phyloP scores from a whole-genome alignment of 805 yeast species.

The Candida vaughaniae region DNA sequence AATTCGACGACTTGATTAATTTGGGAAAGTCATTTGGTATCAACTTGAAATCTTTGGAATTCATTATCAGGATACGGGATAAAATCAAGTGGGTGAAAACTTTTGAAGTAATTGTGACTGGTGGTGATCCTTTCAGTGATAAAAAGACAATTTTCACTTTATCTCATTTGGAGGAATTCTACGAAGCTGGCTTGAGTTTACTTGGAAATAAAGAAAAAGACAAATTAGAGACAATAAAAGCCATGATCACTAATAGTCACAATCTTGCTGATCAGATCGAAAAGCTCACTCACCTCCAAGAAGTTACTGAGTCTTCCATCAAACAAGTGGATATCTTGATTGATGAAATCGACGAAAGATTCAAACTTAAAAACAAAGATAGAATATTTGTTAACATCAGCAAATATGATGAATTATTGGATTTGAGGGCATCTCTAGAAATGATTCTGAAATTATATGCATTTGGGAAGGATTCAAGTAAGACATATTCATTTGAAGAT shows the following conservation, averaged over 20 bases:
- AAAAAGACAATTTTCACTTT: constrained; percentile 35
- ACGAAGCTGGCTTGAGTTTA: constrained; percentile 24
- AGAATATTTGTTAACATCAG: constrained; percentile 27
- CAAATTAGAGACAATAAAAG: constrained; percentile 25
- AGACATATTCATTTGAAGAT: constrained; percentile 19
- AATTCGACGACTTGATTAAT: constrained; percentile 52
- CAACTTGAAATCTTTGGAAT: constrained; percentile 45
- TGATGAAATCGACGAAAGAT: constrained; percentile 24
- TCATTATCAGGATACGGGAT: constrained; percentile 36
- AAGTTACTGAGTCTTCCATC: constrained; percentile 18
- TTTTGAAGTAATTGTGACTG: constrained; percentile 31
- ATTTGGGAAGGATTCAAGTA: constrained; percentile 2
- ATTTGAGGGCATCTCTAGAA: constrained; percentile 17
- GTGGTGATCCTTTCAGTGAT: constrained; percentile 40
- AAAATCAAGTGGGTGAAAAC: constrained; percentile 33
- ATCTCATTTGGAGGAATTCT: constrained; percentile 26
- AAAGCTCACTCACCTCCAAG: constrained; percentile 2
- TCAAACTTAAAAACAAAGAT: constrained; percentile 20
- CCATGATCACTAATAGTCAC: constrained; percentile 25
- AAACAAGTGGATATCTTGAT: constrained; percentile 24
- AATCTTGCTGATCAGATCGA: constrained; percentile 14
- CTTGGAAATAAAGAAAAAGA: constrained; percentile 33
- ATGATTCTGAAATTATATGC: constrained; percentile 15
- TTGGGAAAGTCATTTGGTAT: constrained; percentile 63
- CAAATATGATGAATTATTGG: constrained; percentile 28